Base-by-base conservation (phyloP, 2,329 filamentous ascomycete species). In the Polychaeton citri region DNA sequence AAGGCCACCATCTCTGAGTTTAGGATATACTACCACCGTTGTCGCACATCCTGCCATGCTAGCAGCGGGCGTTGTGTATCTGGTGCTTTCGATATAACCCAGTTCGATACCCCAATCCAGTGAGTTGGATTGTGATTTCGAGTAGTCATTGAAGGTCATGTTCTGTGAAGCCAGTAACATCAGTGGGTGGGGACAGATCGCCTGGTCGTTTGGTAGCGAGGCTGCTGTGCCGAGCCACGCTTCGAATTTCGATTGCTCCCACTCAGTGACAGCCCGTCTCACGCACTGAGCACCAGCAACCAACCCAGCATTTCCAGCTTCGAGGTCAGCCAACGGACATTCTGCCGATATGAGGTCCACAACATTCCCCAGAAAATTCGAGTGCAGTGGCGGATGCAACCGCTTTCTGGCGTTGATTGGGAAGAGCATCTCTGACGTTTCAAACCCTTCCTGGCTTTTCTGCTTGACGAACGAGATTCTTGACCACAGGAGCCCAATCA, bases 401-500 rank as follows among this genome's bases (percentile, higher is more conserved):
- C 40, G 40, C 32, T 34, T 20, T 18, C 42, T 24, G 15, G 43
- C 37, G 38, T 44, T 44, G 12, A 44, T 43, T 12, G 40, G 35
- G 32, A 44, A 44, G 10, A 43, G 24, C 5, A 39, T 17, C 16
- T 34, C 15, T 21, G 42, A 44, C 8, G 38, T 26, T 17, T 39
- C 19, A 13, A 15, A 15, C 16, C 33, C 36, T 21, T 26, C 34
- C 13, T 12, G 32, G 32, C 34, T 41, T 10, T 37, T 39, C 31
- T 41, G 38, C 31, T 36, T 38, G 7, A 31, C 33, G 9, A 32
- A 28, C 12, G 36, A 20, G 3, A 41, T 21, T 18, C 43, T 37
- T 9, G 43, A 46, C 43, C 41, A 46, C 35, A 46, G 43, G 2
- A 46, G 38, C 2, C 39, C 42, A 19, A 44, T 28, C 10, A 46